phyloP scores from a whole-genome alignment of 345 rosid genomes.

The Eucalyptus viminalis region DNA sequence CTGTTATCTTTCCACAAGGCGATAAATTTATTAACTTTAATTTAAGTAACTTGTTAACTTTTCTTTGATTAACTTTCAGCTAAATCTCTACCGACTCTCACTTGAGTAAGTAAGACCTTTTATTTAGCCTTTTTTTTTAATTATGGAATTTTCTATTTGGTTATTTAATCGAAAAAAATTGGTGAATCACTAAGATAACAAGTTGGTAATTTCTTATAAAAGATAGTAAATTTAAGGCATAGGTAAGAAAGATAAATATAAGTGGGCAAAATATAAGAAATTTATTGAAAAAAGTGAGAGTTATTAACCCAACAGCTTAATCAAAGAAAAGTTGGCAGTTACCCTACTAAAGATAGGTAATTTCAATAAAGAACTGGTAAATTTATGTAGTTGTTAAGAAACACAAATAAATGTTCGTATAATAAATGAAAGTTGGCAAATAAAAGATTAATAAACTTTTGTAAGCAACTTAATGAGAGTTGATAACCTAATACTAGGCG shows the following conservation, averaged over 20 bases:
- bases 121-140: not conserved
- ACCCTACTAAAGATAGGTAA: not conserved
- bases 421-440: not conserved
- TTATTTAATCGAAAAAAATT: not conserved
- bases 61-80: not conserved
- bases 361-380: not conserved
- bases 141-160: not conserved
- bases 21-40: not conserved
- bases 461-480: not conserved
- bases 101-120: not conserved
- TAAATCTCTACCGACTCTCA: not conserved
- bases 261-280: not conserved
- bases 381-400: not conserved
- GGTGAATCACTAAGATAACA: not conserved
- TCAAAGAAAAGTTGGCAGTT: not conserved
- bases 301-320: not conserved
- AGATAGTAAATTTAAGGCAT: not conserved
- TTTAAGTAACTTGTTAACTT: not conserved
- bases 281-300: not conserved
- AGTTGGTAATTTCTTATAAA: not conserved
- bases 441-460: not conserved
- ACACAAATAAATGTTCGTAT: not conserved
- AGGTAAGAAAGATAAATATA: not conserved
- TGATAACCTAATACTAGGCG: not conserved
- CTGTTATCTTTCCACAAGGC: not conserved